Evolutionary conservation across 2,329 filamentous ascomycete genomes (phyloP), one percentile per base, ranked within the genome.

Genomic region (Fusarium sarcochroum): DNA sequence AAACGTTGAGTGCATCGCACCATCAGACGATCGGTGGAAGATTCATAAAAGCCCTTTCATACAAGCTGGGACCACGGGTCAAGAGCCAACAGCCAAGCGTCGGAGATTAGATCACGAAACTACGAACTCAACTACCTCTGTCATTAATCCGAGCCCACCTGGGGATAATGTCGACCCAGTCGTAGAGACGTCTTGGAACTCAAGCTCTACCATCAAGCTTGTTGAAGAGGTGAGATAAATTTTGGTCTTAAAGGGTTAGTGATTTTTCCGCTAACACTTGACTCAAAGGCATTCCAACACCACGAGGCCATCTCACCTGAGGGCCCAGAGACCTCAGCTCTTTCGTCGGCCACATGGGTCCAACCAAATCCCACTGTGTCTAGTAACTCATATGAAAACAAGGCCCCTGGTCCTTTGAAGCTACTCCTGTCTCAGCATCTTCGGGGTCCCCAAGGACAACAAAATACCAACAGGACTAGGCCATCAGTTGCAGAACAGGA

Each of bases 1-100:
- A 4, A 68, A 70, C 7, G 59, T 70, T 14, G 55, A 66, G 6
- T 78, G 76, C 38, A 45, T 61, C 21, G 30, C 42, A 11, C 37
- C 41, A 21, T 48, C 55, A n/a, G n/a, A 54, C 13, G 23, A 52
- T 13, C 41, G 41, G 47, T 56, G 46, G 47, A 49, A 45, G 20
- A 17, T 42, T 11, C 45, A 59, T 30, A 18, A 45, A 11, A 34
- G 45, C 14, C 25, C 15, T 14, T 32, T 23, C 32, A 25, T 17
- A 9, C 38, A 27, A 37, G 14, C 25, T n/a, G 23, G 15, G 25
- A 13, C 20, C 15, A 13, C 17, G 6, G 17, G 17, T 27, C 18
- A 42, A 25, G 42, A 34, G 25, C 37, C 38, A 40, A 30, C 18
- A 11, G 7, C 32, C 38, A 58, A 58, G 32, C 47, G 47, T 4